Conservation (phyloP, 2,329 filamentous ascomycete species). For the Plenodomus tracheiphilus region DNA sequence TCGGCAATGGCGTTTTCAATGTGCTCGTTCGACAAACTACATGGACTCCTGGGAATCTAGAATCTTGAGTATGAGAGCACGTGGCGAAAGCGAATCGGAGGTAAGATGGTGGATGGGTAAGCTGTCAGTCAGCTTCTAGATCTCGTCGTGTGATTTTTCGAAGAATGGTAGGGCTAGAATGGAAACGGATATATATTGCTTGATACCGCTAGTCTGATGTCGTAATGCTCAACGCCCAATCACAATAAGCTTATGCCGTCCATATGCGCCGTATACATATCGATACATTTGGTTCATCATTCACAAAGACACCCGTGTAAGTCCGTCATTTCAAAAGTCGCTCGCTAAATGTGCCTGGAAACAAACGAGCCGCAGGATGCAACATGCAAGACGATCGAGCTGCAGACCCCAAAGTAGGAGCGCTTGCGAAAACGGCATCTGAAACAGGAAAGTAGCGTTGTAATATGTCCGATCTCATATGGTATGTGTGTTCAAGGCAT, state of each 20-base stretch:
- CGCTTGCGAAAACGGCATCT: neutral
- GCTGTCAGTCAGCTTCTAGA: neutral
- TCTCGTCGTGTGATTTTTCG: too few species aligned
- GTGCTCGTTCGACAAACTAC: too few species aligned
- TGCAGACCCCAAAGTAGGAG: neutral
- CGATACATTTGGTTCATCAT: too few species aligned
- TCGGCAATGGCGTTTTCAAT: neutral
- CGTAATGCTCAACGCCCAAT: neutral
- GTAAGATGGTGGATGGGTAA: neutral
- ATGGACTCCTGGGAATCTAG: neutral
- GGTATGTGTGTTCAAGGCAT: too few species aligned
- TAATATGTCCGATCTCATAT: too few species aligned
- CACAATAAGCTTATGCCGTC: neutral
- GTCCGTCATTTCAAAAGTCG: neutral
- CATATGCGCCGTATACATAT: too few species aligned
- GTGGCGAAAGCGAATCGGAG: neutral
- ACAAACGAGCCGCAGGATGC: neutral
- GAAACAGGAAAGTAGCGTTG: too few species aligned
- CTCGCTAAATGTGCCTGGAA: constrained; percentile 5
- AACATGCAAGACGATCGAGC: neutral
- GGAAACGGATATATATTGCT: too few species aligned
- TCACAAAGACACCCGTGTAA: neutral
- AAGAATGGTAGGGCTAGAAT: too few species aligned
- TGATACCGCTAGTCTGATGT: too few species aligned
- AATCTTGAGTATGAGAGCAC: neutral